Conservation (phyloP, 2,329 filamentous ascomycete species). For the Alternaria sp. region DNA sequence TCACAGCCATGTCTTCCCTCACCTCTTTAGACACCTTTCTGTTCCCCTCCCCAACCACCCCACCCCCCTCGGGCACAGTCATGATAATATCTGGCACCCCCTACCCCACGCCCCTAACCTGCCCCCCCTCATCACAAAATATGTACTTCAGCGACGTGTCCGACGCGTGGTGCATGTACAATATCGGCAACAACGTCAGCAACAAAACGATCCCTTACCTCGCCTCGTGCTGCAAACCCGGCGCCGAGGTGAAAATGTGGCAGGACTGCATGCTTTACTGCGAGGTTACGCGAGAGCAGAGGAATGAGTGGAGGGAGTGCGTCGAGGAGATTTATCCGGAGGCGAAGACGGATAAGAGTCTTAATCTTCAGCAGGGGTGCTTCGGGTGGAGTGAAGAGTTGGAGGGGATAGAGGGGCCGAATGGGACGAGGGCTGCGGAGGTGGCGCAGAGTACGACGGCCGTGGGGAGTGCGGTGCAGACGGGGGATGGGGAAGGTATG, state of each 20-base stretch:
- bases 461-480: not conserved
- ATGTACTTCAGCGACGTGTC: not conserved
- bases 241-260: not conserved
- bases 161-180: not conserved
- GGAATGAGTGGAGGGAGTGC: not conserved
- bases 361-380: not conserved
- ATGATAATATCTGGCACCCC: not conserved
- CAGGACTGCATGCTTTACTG: not conserved
- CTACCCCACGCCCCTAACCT: not conserved
- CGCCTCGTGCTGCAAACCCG: not conserved
- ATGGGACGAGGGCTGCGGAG: not conserved
- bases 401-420: not conserved
- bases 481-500: not conserved
- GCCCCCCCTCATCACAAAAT: not conserved
- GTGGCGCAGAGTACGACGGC: not conserved
- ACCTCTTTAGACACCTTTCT: not conserved
- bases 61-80: not conserved
- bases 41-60: not conserved
- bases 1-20: not conserved
- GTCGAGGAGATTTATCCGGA: not conserved
- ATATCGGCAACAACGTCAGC: accelerated
- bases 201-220: not conserved
- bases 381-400: accelerated
- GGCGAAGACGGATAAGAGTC: not conserved
- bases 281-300: not conserved